Base-by-base conservation (phyloP, 768 basidiomycete genomes). In the Neoboletus brunneissimus region DNA sequence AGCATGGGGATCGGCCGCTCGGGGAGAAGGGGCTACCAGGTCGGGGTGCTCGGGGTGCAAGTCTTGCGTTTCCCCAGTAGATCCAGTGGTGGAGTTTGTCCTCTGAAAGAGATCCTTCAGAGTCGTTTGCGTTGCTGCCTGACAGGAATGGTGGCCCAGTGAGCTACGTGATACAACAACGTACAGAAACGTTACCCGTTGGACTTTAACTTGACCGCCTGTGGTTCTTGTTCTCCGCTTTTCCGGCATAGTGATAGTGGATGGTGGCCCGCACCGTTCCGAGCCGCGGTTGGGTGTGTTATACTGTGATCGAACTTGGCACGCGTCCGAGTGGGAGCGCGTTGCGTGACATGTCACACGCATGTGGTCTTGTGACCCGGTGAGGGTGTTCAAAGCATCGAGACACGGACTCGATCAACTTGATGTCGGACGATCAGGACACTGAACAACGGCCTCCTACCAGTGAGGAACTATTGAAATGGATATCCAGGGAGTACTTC, bases 401-500 rank as follows among this genome's bases (percentile, higher is more conserved):
- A 22, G 12, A 12, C 44, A 25, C 23, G 10, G 15, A 35, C n/a
- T 29, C 4, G 18, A 35, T 29, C 25, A 13, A 13, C 18, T 13
- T n/a, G 7, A 62, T 65, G 62, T 43, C 51, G 0, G 49, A 57
- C 55, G 52, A 54, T 34, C 53, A 57, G 12, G 57, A 63, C 22
- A 16, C 49, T 11, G 57, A 54, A 40, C 56, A 62, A 29, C 35
- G 50, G 12, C 66, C 67, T 20, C 51, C 49, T 8, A 23, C 57
- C 25, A 61, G 52, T 23, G 53, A 35, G 38, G 67, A 61, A 10
- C 23, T 68, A 10, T 55, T 73, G 49, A 62, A 52, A 62, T 75
- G 75, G 73, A 67, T 78, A 47, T 78, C 72, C 18, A 60, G 51
- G 23, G 77, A 78, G 54, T 78, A 77, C 49, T 62, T 65, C 15